phyloP scores from a whole-genome alignment of 1,139 yeast species.

The Candida sp. region DNA sequence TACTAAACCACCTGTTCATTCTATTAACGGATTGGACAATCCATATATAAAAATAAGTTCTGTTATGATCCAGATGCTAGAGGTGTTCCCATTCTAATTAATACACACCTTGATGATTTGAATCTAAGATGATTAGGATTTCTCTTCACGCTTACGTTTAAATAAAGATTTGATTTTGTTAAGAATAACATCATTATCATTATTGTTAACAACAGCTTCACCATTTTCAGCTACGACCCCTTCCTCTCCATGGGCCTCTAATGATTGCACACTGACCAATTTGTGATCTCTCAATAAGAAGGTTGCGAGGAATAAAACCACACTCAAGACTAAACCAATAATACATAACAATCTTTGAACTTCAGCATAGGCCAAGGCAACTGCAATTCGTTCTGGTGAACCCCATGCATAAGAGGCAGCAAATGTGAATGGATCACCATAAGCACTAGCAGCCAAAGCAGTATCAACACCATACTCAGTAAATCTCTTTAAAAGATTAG shows the following conservation, averaged over 20 bases:
- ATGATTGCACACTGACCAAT: constrained; percentile 37
- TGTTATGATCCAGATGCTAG: not conserved
- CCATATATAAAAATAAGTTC: not conserved
- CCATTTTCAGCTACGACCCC: constrained; percentile 23
- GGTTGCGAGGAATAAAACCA: constrained; percentile 46
- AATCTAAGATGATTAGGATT: not conserved
- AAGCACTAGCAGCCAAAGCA: constrained; percentile 44
- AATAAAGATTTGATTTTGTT: constrained; percentile 5
- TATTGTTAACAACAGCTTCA: constrained; percentile 38
- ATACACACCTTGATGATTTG: no score
- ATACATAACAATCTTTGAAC: constrained; percentile 58
- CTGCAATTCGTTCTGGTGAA: constrained; percentile 52
- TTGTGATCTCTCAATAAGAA: constrained; percentile 55
- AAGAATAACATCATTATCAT: constrained; percentile 29
- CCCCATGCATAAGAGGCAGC: constrained; percentile 53
- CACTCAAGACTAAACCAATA: constrained; percentile 52
- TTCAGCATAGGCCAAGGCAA: constrained; percentile 56
- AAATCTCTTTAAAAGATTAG: constrained; percentile 12
- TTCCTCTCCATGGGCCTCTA: constrained; percentile 19
- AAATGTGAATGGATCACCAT: constrained; percentile 49
- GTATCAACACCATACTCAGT: constrained; percentile 9
- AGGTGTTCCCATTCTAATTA: no score
- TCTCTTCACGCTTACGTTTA: not conserved
- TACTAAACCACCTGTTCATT: no score
- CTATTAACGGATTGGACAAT: no score